phyloP scores from a whole-genome alignment of 352 stramenopile genomes.

The Globisporangium barbulae region DNA sequence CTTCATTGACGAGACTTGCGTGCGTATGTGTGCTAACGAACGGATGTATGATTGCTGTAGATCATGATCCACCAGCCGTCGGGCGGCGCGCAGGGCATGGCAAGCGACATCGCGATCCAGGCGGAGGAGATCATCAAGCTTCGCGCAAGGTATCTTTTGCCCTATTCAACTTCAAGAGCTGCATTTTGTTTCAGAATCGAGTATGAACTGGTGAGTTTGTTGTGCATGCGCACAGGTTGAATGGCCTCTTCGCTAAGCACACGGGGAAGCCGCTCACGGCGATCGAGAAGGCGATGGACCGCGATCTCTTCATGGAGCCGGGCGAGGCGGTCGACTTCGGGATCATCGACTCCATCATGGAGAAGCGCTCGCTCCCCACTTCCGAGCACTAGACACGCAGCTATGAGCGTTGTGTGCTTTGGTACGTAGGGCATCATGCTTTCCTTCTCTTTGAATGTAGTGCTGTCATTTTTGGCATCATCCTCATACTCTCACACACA shows the following conservation, averaged over 20 bases:
- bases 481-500: background rate
- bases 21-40: slow-evolving; percentile 1
- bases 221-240: slow-evolving; percentile 40
- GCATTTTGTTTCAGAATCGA: background rate
- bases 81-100: slow-evolving; percentile 96
- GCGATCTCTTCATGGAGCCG: slow-evolving; percentile 85
- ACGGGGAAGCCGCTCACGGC: slow-evolving; percentile 68
- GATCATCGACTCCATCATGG: slow-evolving; percentile 81
- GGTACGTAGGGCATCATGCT: background rate
- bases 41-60: slow-evolving; percentile 19
- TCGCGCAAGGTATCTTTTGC: slow-evolving; percentile 41
- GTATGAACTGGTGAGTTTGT: slow-evolving; percentile 12
- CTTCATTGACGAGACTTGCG: background rate
- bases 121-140: slow-evolving; percentile 98
- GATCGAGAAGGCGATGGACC: slow-evolving; percentile 87
- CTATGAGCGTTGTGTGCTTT: background rate
- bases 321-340: slow-evolving; percentile 72
- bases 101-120: slow-evolving; percentile 98
- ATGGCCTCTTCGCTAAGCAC: slow-evolving; percentile 68
- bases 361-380: slow-evolving; percentile 37
- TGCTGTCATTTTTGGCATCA: background rate
- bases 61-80: slow-evolving; percentile 98
- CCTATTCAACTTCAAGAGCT: background rate
- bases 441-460: background rate
- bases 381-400: slow-evolving; percentile 9